These are phyloP conservation scores for Umbellularia californica DNA, from an alignment of 164 flowering plant species.

Conservation along the genomic window DNA sequence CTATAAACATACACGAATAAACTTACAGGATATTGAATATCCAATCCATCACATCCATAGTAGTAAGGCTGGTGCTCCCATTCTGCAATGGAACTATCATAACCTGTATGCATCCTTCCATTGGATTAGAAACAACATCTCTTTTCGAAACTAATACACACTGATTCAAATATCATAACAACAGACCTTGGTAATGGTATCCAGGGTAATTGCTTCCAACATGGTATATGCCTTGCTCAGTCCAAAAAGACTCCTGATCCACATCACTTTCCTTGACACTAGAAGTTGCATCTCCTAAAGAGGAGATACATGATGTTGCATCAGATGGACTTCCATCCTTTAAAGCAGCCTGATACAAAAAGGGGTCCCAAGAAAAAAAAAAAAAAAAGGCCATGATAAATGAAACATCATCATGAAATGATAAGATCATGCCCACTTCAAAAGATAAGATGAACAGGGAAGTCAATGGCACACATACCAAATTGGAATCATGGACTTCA, in stretches of 20 bases:
- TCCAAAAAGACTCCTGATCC: conserved; percentile 29
- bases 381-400: neutral
- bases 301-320: conserved; percentile 39
- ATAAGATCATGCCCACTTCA: neutral
- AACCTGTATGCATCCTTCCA: conserved; percentile 30
- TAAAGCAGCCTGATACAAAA: conserved; percentile 18
- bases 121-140: conserved; percentile 2
- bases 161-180: neutral
- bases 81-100: conserved; percentile 34
- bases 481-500: conserved; percentile 18
- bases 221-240: conserved; percentile 32
- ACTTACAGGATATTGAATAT: conserved; percentile 47
- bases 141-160: neutral
- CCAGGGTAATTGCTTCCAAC: conserved; percentile 34
- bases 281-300: conserved; percentile 33
- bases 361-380: neutral
- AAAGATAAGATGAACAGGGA: neutral
- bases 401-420: neutral
- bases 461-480: conserved; percentile 18
- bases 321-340: conserved; percentile 39
- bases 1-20: too few relatives aligned
- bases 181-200: conserved; percentile 52
- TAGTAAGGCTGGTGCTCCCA: conserved; percentile 38
- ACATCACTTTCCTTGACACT: conserved; percentile 33
- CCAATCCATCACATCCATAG: conserved; percentile 33